Evolutionary conservation across 1,284 basidiomycete species (phyloP).

Genomic region (Entoloma clypeatum): DNA sequence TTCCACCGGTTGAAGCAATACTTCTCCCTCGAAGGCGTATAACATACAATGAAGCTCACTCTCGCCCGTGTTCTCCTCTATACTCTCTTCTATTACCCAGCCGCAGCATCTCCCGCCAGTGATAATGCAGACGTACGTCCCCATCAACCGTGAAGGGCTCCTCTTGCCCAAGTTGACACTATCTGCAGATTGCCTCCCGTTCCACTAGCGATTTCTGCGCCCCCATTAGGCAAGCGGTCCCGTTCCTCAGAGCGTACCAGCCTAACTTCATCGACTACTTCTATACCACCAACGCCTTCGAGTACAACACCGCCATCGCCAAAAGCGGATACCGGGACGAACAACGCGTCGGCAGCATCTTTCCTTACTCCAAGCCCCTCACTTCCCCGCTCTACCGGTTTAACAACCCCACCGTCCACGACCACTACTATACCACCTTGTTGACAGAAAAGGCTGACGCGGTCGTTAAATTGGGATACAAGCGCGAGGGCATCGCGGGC

Average conservation of each 20-base stretch:
- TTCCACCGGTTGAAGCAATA: no score
- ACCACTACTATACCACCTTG: constrained; percentile 14
- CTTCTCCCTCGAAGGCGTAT: no score
- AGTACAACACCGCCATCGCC: constrained; percentile 7
- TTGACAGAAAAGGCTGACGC: constrained; percentile 11
- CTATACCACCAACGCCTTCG: constrained; percentile 11
- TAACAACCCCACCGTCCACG: not conserved
- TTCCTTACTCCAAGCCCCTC: constrained; percentile 1
- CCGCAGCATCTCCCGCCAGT: no score
- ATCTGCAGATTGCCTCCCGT: no score
- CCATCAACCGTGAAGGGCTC: no score
- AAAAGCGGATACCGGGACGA: constrained; percentile 2
- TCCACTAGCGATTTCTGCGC: no score
- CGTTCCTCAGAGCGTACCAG: constrained; percentile 6
- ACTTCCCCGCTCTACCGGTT: constrained; percentile 12
- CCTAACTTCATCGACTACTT: constrained; percentile 4
- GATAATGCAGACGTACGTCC: no score
- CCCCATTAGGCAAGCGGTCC: no score
- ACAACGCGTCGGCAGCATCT: constrained; percentile 12
- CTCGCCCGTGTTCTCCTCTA: no score
- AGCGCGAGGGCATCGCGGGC: constrained; percentile 12
- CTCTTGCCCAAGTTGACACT: no score
- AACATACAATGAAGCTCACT: no score
- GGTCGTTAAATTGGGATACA: constrained; percentile 8
- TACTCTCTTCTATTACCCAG: no score